A percentile compares a stretch with the other conserved stretches of the same genome.
Conservation (phyloP, 208 protist species). For the Acanthamoeba comandoni region DNA sequence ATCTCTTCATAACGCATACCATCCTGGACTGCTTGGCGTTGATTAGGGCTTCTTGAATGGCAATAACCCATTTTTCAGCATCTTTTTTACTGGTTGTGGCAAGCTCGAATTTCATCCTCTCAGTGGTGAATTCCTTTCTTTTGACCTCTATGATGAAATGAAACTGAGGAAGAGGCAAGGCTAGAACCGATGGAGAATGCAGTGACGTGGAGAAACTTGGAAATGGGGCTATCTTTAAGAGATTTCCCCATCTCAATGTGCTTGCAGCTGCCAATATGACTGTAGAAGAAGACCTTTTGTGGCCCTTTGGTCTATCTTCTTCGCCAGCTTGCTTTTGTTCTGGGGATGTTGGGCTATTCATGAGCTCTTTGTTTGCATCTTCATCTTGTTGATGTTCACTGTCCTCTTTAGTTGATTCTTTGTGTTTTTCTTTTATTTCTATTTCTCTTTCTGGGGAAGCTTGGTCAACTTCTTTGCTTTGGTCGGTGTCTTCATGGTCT, state of each 20-base stretch:
- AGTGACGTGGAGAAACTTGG: neutral
- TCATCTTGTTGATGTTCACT: neutral
- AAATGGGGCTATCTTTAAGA: neutral
- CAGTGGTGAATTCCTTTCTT: slow-evolving; percentile 46
- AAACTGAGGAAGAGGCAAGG: neutral
- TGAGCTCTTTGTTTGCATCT: neutral
- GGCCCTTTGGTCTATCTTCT: neutral
- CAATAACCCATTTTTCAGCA: slow-evolving; percentile 7
- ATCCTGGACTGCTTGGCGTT: neutral
- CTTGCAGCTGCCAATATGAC: neutral
- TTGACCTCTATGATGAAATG: slow-evolving; percentile 23
- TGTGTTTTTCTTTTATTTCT: no score
- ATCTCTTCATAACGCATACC: neutral
- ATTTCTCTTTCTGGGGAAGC: no score
- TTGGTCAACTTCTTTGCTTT: neutral
- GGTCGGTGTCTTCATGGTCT: neutral
- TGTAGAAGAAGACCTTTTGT: neutral
- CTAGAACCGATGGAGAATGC: neutral
- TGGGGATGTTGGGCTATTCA: neutral
- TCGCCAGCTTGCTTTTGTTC: slow-evolving; percentile 4
- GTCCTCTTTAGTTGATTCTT: neutral
- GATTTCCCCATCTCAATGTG: neutral
- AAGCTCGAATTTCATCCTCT: neutral
- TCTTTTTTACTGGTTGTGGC: neutral
- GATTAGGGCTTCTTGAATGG: slow-evolving; percentile 28